These are phyloP conservation scores for Aspergillus sp. DNA, from an alignment of 2,329 filamentous ascomycete species.

Conservation along the genomic window DNA sequence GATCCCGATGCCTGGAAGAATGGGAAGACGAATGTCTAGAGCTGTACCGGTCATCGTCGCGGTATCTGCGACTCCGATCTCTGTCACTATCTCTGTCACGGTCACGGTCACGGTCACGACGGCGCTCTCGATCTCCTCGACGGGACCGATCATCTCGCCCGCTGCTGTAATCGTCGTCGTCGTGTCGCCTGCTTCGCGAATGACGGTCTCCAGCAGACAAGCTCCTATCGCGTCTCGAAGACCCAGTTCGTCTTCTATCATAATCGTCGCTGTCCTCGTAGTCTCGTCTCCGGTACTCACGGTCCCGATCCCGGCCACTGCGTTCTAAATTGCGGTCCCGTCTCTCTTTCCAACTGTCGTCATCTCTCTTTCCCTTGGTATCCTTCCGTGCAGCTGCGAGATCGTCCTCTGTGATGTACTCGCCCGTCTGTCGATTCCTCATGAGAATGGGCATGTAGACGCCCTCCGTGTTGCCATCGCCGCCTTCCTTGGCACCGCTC, in stretches of 20 bases:
- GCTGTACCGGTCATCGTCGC: conserved; percentile 24
- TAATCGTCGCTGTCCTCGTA: conserved; percentile 23
- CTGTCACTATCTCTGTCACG: conserved; percentile 20
- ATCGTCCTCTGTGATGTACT: conserved; percentile 54
- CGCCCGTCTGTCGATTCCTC: conserved; percentile 53
- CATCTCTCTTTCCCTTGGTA: conserved; percentile 35
- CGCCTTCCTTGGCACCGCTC: conserved; percentile 39
- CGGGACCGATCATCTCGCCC: conserved; percentile 26
- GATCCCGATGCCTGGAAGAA: conserved; percentile 21
- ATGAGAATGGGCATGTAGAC: conserved; percentile 55
- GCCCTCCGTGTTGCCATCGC: conserved; percentile 32
- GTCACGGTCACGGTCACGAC: conserved; percentile 14
- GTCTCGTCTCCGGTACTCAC: conserved; percentile 24
- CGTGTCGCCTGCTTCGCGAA: conserved; percentile 27
- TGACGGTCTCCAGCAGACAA: conserved; percentile 26
- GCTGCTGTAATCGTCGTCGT: conserved; percentile 25
- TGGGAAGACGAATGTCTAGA: conserved; percentile 24
- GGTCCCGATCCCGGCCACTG: conserved; percentile 25
- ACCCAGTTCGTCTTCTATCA: conserved; percentile 29
- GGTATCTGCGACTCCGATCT: conserved; percentile 21
- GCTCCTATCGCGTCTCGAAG: conserved; percentile 30
- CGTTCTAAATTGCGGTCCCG: conserved; percentile 36
- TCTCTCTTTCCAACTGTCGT: conserved; percentile 37
- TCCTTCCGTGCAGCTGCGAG: conserved; percentile 44
- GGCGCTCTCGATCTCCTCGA: conserved; percentile 17